Evolutionary conservation across 23 red algal species (phyloP).

Genomic region (Agarophyton chilense): DNA sequence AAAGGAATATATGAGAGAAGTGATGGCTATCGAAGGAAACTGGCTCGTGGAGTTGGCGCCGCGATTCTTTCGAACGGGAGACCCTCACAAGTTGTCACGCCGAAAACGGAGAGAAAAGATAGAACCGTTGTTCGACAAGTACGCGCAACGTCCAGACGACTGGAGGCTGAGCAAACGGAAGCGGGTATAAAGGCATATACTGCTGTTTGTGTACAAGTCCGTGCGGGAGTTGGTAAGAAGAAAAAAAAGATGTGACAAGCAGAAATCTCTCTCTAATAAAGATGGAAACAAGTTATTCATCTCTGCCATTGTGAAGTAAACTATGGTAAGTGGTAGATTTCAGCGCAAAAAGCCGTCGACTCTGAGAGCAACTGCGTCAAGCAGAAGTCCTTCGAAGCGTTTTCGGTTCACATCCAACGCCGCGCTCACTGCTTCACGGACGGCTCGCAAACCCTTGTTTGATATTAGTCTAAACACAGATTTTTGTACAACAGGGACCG

Average conservation of each 20-base stretch:
- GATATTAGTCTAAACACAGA: constrained; percentile 71
- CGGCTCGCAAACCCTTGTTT: constrained; percentile 66
- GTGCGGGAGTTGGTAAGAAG: too few species aligned
- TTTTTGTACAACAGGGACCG: constrained; percentile 38
- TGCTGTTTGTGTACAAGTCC: constrained; percentile 28
- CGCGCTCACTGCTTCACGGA: constrained; percentile 58
- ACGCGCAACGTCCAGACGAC: constrained; percentile 93
- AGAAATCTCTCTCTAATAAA: too few species aligned
- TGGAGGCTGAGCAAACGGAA: constrained; percentile 79
- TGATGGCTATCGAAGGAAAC: constrained; percentile 82
- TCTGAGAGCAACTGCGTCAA: constrained; percentile 87
- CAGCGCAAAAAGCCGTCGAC: constrained; percentile 76
- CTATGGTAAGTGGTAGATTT: background rate
- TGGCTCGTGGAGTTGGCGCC: constrained; percentile 95
- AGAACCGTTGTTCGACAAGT: constrained; percentile 92
- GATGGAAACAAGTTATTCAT: background rate
- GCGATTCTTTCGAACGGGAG: constrained; percentile 83
- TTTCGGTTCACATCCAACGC: constrained; percentile 47
- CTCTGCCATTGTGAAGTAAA: background rate
- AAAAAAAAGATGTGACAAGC: too few species aligned
- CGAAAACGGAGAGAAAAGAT: constrained; percentile 85
- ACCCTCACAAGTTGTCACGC: constrained; percentile 85
- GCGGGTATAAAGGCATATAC: constrained; percentile 42
- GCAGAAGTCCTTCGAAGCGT: constrained; percentile 73
- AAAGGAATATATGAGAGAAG: constrained; percentile 96